phyloP scores from a whole-genome alignment of 164 flowering plant genomes.

The Liquidambar formosana region DNA sequence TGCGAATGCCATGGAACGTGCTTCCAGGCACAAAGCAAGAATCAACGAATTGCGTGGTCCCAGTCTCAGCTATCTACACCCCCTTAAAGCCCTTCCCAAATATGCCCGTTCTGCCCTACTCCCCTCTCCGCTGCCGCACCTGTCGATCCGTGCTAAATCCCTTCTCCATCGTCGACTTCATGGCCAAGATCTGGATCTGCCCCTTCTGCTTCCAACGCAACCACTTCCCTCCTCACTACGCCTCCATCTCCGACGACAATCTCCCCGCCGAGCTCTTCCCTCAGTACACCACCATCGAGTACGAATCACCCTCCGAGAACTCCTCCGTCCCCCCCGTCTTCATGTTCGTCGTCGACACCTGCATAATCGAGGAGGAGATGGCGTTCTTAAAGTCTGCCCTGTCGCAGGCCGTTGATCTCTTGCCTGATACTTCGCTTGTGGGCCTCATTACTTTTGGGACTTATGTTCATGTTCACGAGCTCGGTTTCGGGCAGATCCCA shows the following conservation, averaged over 20 bases:
- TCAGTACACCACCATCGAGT: slow-evolving; percentile 84
- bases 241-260: slow-evolving; percentile 68
- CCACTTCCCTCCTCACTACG: slow-evolving; percentile 77
- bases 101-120: slow-evolving; percentile 58
- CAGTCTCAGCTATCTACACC: slow-evolving; percentile 80
- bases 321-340: slow-evolving; percentile 51
- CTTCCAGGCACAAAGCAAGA: slow-evolving; percentile 84
- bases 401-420: slow-evolving; percentile 66
- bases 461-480: slow-evolving; percentile 80
- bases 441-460: slow-evolving; percentile 91
- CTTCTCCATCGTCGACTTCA: slow-evolving; percentile 71
- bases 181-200: slow-evolving; percentile 95
- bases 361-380: slow-evolving; percentile 88
- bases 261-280: slow-evolving; percentile 88
- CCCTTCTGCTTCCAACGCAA: slow-evolving; percentile 86
- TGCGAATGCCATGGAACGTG: slow-evolving; percentile 96
- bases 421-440: slow-evolving; percentile 78
- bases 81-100: slow-evolving; percentile 61
- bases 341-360: slow-evolving; percentile 78
- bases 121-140: slow-evolving; percentile 81
- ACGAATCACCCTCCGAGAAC: slow-evolving; percentile 37
- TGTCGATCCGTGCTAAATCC: slow-evolving; percentile 92
- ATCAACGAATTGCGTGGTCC: slow-evolving; percentile 57
- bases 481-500: slow-evolving; percentile 70
- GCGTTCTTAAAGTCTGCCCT: slow-evolving; percentile 67